These are phyloP conservation scores for Globisporangium spiculum DNA, from an alignment of 352 stramenopile species.

Conservation along the genomic window DNA sequence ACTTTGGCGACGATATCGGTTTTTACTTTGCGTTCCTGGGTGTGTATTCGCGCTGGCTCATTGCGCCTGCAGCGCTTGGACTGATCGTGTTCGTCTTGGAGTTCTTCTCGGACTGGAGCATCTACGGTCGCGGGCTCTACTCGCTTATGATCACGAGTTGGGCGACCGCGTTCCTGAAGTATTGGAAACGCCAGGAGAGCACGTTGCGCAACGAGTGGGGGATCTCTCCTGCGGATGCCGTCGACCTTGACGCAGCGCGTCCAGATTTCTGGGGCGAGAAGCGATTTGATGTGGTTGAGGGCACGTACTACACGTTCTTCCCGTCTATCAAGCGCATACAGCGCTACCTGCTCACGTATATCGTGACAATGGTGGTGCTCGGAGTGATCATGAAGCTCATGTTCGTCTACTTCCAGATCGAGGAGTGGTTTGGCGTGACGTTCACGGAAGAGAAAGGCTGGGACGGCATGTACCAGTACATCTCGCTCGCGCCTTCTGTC, in stretches of 20 bases:
- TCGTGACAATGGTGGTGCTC: constrained; percentile 65
- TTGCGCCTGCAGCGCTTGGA: constrained; percentile 88
- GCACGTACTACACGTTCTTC: constrained; percentile 83
- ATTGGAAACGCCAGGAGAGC: constrained; percentile 89
- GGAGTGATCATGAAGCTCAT: constrained; percentile 68
- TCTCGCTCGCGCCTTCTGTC: constrained; percentile 65
- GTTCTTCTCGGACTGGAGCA: constrained; percentile 43
- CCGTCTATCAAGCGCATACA: constrained; percentile 72
- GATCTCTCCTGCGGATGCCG: constrained; percentile 40
- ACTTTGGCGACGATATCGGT: constrained; percentile 89
- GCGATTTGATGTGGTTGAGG: constrained; percentile 74
- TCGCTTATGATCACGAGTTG: constrained; percentile 90
- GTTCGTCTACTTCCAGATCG: constrained; percentile 79
- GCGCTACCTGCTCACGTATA: constrained; percentile 72
- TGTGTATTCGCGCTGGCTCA: constrained; percentile 93
- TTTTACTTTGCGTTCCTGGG: constrained; percentile 99
- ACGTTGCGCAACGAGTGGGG: constrained; percentile 85
- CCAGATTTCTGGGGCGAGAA: constrained; percentile 71
- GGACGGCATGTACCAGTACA: constrained; percentile 64
- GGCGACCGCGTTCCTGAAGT: constrained; percentile 88
- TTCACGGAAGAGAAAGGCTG: constrained; percentile 63
- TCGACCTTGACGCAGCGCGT: constrained; percentile 53
- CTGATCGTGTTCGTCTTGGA: constrained; percentile 88
- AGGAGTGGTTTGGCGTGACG: constrained; percentile 62
- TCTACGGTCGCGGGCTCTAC: constrained; percentile 76